These are phyloP conservation scores for Berkeleyomyces rouxiae DNA, from an alignment of 2,329 filamentous ascomycete genomes.

Conservation along the genomic window DNA sequence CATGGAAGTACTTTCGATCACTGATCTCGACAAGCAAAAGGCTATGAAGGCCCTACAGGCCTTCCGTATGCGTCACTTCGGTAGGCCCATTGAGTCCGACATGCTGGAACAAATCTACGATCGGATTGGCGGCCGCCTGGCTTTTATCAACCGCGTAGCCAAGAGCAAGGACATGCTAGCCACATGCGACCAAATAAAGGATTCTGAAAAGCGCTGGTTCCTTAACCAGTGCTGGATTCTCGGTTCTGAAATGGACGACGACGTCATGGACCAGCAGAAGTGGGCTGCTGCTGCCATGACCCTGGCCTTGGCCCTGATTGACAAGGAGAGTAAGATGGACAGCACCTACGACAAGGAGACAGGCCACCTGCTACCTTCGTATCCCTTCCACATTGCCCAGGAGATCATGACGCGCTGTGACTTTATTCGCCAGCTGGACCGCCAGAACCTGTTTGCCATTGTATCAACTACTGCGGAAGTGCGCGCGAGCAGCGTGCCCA, in stretches of 20 bases:
- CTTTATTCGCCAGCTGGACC: constrained; percentile 84
- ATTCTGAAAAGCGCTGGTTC: constrained; percentile 59
- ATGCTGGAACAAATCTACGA: constrained; percentile 67
- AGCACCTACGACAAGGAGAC: constrained; percentile 46
- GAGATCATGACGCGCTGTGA: constrained; percentile 92
- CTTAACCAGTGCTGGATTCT: constrained; percentile 62
- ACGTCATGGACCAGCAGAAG: constrained; percentile 97
- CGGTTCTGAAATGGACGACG: constrained; percentile 69
- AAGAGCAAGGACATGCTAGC: constrained; percentile 64
- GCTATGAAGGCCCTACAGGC: constrained; percentile 61
- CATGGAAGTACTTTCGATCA: constrained; percentile 82
- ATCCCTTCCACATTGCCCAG: constrained; percentile 66
- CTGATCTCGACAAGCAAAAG: constrained; percentile 62
- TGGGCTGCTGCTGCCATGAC: constrained; percentile 91
- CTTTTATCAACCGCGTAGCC: constrained; percentile 80
- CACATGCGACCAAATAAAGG: constrained; percentile 55
- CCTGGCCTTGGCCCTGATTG: constrained; percentile 77
- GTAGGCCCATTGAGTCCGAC: constrained; percentile 36
- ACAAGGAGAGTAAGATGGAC: constrained; percentile 52
- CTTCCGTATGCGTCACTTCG: constrained; percentile 67
- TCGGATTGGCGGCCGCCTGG: constrained; percentile 71
- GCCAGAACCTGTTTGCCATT: constrained; percentile 89
- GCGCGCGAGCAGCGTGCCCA: constrained; percentile 83
- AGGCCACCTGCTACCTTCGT: constrained; percentile 64
- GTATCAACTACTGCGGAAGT: constrained; percentile 65